Evolutionary conservation across 495 filamentous ascomycete species (phyloP), one percentile per base, ranked within the genome.

Genomic region (Penicillium malachiteum): DNA sequence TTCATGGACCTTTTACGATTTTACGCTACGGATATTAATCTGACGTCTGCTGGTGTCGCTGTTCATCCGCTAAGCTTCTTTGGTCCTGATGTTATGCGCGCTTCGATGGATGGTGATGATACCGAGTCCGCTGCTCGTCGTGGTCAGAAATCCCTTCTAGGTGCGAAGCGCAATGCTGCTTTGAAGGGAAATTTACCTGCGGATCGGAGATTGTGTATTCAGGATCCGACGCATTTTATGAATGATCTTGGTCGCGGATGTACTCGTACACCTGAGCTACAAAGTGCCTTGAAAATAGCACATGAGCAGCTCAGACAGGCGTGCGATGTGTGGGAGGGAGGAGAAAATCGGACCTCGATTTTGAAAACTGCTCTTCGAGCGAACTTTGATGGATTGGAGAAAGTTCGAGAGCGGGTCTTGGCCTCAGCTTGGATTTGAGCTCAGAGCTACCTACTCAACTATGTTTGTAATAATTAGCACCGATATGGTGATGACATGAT

Each of bases 161-260:
- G 57, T 10, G 56, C 58, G 30, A 78, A 73, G 32, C 64, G 56
- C 45, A 73, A 64, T n/a, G 73, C 74, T 34, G 52, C 49, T 1
- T 31, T 38, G 3, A 66, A 56, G 21, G 55, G 64, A 13, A 77
- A 78, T 42, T 7, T 46, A 3, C 52, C 49, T 13, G 56, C 58
- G 13, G 66, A 67, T 7, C 58, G 54, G 9, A 65, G 66, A 11
- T 57, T 87, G 18, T 84, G 78, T 57, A 65, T 87, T 5, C 84
- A 86, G 60, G 83, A 87, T 53, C 85, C 85, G 1, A 79, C 81
- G 3, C 74, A 85, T 53, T 72, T 73, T 32, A 69, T 73, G 59
- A 82, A 82, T 52, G 81, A 87, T 58, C 67, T 86, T 1, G 85
- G 84, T 16, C 64, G 67, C 1, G 56, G 62, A 1, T 78, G 67